Conservation (phyloP, 75 land plant genomes). For the Cryptomeria japonica region DNA sequence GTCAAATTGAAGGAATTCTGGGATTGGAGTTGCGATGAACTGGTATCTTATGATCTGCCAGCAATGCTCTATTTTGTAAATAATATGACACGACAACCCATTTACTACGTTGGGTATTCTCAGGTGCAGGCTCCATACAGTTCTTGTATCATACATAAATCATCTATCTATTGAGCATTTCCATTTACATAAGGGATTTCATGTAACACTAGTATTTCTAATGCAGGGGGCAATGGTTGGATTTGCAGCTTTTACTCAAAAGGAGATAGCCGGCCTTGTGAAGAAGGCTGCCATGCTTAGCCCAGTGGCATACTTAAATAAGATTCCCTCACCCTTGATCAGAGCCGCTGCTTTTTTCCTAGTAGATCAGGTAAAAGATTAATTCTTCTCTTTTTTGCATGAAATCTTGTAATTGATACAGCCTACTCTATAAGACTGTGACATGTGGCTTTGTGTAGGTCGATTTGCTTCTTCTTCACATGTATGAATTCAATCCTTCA, state of each 20-base stretch:
- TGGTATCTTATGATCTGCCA: slow-evolving; percentile 68
- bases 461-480: neutral
- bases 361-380: slow-evolving; percentile 45
- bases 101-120: slow-evolving; percentile 82
- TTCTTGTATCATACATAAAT: neutral
- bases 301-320: slow-evolving; percentile 62
- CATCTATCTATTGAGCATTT: neutral
- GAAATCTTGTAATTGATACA: neutral
- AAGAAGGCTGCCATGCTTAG: slow-evolving; percentile 69
- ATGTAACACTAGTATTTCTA: neutral
- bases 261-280: slow-evolving; percentile 26
- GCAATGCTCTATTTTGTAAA: slow-evolving; percentile 50
- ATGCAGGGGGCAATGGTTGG: slow-evolving; percentile 71
- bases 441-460: neutral
- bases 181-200: neutral
- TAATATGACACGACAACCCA: slow-evolving; percentile 40
- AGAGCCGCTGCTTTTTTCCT: slow-evolving; percentile 42
- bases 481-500: slow-evolving; percentile 2
- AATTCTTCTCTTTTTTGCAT: neutral
- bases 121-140: slow-evolving; percentile 25
- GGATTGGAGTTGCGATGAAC: slow-evolving; percentile 86
- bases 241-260: slow-evolving; percentile 55
- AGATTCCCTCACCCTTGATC: slow-evolving; percentile 47
- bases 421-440: neutral
- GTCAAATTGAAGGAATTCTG: slow-evolving; percentile 52